phyloP scores from a whole-genome alignment of 176 grass and related monocot species.

The Rhynchospora pubera region DNA sequence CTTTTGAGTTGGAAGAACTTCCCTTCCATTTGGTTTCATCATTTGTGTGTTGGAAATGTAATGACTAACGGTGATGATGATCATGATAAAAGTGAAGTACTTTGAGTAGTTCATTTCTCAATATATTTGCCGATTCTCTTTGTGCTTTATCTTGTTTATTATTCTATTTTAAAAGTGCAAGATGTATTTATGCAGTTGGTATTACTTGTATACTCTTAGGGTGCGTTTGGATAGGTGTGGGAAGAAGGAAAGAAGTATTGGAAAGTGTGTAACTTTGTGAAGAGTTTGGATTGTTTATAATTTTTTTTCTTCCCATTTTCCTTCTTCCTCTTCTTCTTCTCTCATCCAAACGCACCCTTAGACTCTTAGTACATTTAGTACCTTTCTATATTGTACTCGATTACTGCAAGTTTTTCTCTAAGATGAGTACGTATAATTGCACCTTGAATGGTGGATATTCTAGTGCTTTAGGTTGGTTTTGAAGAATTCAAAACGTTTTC shows the following conservation, averaged over 20 bases:
- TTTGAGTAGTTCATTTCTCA: neutral
- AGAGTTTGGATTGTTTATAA: too few relatives aligned
- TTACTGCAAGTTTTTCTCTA: neutral
- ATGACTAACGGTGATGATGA: conserved; percentile 1
- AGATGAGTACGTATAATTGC: neutral
- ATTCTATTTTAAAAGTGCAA: neutral
- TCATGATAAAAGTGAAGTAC: conserved; percentile 14
- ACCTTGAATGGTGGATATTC: conserved; percentile 4
- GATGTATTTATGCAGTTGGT: neutral
- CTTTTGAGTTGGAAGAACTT: conserved; percentile 24
- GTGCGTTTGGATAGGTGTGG: too few relatives aligned
- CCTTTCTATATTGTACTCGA: neutral
- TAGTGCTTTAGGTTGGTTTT: conserved; percentile 23
- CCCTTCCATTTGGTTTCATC: conserved; percentile 15
- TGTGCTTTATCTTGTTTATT: neutral
- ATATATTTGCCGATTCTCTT: neutral
- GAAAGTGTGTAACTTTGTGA: too few relatives aligned
- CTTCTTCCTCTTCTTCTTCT: too few relatives aligned
- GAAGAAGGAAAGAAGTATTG: too few relatives aligned
- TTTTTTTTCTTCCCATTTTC: too few relatives aligned
- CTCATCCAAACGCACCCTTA: too few relatives aligned
- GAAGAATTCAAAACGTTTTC: neutral
- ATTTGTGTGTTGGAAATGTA: conserved; percentile 19
- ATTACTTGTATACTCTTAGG: neutral
- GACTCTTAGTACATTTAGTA: neutral